Conservation (phyloP, 2,329 filamentous ascomycete genomes). For the Phyllosticta citrichinensis region DNA sequence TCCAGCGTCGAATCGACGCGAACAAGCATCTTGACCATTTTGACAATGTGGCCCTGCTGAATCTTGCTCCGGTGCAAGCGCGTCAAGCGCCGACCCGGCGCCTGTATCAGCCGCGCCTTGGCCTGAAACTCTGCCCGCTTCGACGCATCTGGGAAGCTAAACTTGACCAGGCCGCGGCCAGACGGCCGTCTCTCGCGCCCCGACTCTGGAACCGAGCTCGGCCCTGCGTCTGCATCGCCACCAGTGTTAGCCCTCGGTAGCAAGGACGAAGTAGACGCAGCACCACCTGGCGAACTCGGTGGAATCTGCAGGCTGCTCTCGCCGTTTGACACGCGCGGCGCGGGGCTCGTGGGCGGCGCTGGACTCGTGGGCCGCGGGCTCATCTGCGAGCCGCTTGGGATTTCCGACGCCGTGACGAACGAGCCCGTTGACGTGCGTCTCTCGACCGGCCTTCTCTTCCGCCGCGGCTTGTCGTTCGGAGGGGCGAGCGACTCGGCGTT, state of each 20-base stretch:
- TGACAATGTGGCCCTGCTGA: conserved; percentile 52
- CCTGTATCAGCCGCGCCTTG: conserved; percentile 30
- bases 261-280: conserved; percentile 27
- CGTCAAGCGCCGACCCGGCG: conserved; percentile 25
- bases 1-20: conserved; percentile 46
- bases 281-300: conserved; percentile 17
- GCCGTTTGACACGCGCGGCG: not conserved
- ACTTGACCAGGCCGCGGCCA: conserved; percentile 30
- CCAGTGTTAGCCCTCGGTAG: conserved; percentile 24
- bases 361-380: not conserved
- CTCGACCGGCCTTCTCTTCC: not conserved
- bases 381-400: not conserved
- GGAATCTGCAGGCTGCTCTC: conserved; percentile 11
- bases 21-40: conserved; percentile 60
- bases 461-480: not conserved
- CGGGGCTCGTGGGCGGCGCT: not conserved
- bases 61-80: conserved; percentile 31
- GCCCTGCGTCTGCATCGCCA: not conserved
- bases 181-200: not conserved
- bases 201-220: not conserved
- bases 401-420: conserved; percentile 4
- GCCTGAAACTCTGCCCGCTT: conserved; percentile 28
- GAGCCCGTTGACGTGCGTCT: conserved; percentile 3
- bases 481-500: not conserved
- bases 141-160: conserved; percentile 32